phyloP scores from a whole-genome alignment of 192 early-diverging fungal species.

The Thamnidium elegans region DNA sequence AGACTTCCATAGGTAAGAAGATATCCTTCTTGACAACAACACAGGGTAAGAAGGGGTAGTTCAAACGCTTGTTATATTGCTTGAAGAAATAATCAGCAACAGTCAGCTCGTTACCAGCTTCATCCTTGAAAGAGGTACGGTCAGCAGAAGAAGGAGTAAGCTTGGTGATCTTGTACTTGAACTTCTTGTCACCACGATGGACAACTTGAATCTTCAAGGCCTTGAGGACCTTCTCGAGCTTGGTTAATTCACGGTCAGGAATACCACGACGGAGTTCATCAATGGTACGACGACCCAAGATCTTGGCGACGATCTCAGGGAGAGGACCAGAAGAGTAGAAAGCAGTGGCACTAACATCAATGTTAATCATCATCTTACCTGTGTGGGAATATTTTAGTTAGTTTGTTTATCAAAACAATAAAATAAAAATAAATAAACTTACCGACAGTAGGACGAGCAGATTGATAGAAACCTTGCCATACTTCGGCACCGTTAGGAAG shows the following conservation, averaged over 20 bases:
- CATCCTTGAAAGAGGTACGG: slow-evolving; percentile 67
- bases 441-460: slow-evolving; percentile 74
- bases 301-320: slow-evolving; percentile 64
- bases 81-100: slow-evolving; percentile 78
- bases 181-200: slow-evolving; percentile 63
- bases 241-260: slow-evolving; percentile 40
- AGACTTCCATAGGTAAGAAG: slow-evolving; percentile 91
- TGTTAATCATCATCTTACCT: slow-evolving; percentile 66
- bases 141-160: slow-evolving; percentile 65
- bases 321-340: slow-evolving; percentile 69
- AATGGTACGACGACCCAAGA: slow-evolving; percentile 51
- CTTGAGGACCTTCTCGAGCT: slow-evolving; percentile 51
- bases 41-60: slow-evolving; percentile 80
- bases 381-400: slow-evolving; percentile 12
- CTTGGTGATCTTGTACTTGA: slow-evolving; percentile 72
- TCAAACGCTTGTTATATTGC: slow-evolving; percentile 68
- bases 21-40: slow-evolving; percentile 68
- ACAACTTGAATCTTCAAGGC: slow-evolving; percentile 52
- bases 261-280: slow-evolving; percentile 52
- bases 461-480: slow-evolving; percentile 93
- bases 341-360: slow-evolving; percentile 68
- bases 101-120: slow-evolving; percentile 50
- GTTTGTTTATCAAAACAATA: too few relatives aligned
- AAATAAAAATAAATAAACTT: too few relatives aligned
- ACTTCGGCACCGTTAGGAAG: slow-evolving; percentile 78